A percentile compares a stretch with the other conserved stretches of the same genome.
Evolutionary conservation across 2,329 filamentous ascomycete species (phyloP).

Genomic region (Claviceps capensis): DNA sequence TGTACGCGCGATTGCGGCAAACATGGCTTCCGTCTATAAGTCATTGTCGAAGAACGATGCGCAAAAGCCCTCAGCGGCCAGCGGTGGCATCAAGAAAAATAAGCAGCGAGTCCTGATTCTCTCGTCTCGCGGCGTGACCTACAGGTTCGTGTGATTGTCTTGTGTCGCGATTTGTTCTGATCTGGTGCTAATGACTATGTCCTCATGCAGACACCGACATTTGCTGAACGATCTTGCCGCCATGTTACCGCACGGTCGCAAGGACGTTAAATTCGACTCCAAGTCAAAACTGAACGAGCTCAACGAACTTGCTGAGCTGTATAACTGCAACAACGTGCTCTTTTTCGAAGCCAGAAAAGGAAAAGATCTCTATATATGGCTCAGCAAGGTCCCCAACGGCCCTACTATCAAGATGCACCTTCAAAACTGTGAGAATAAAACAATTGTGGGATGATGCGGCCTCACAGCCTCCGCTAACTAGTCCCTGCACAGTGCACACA

Average conservation of each 20-base stretch:
- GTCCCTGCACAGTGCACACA: constrained; percentile 57
- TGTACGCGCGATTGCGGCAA: neutral
- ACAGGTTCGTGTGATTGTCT: constrained; percentile 40
- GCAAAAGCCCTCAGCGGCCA: constrained; percentile 34
- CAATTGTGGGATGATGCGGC: neutral
- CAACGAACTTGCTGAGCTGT: constrained; percentile 62
- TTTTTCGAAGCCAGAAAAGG: constrained; percentile 95
- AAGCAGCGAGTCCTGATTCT: constrained; percentile 76
- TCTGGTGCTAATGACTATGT: neutral
- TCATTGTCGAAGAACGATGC: constrained; percentile 49
- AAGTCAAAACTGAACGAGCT: constrained; percentile 78
- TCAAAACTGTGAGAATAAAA: constrained; percentile 47
- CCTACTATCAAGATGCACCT: constrained; percentile 55
- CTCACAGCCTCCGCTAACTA: constrained; percentile 11
- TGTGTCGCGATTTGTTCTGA: neutral
- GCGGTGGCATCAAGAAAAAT: constrained; percentile 43
- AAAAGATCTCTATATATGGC: constrained; percentile 88
- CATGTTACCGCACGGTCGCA: constrained; percentile 81
- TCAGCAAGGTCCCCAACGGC: constrained; percentile 71
- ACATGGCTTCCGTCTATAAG: constrained; percentile 61
- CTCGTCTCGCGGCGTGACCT: constrained; percentile 84
- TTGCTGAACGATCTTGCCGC: constrained; percentile 78
- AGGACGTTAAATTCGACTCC: constrained; percentile 93
- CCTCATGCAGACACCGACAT: constrained; percentile 62
- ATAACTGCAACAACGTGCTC: constrained; percentile 88